These are phyloP conservation scores for Diutina scorzettiae DNA, from an alignment of 1,139 yeast species.

Conservation along the genomic window DNA sequence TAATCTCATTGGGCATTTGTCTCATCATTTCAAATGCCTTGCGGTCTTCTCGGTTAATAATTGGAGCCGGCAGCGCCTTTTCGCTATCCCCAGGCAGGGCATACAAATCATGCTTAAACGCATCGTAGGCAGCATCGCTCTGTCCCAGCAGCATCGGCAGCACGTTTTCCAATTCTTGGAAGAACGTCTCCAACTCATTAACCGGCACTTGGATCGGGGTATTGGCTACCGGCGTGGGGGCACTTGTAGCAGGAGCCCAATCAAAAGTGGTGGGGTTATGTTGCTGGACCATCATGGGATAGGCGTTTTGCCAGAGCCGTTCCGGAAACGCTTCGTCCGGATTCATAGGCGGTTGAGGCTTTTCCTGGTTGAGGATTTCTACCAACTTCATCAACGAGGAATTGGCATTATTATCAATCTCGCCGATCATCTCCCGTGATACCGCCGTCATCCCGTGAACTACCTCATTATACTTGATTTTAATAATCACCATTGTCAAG, in stretches of 20 bases:
- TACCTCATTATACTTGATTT: conserved; percentile 5
- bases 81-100: conserved; percentile 3
- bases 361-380: conserved; percentile 1
- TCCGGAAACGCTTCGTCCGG: conserved; percentile 2
- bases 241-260: background rate
- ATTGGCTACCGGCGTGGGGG: background rate
- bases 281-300: conserved; percentile 1
- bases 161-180: conserved; percentile 26
- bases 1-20: conserved; percentile 56
- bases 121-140: conserved; percentile 4
- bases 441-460: conserved; percentile 4
- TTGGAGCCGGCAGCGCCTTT: background rate
- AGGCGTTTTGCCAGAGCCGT: conserved; percentile 1
- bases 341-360: background rate
- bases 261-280: background rate
- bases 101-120: conserved; percentile 2
- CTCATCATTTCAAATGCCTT: conserved; percentile 41
- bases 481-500: conserved; percentile 5
- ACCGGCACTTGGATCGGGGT: background rate
- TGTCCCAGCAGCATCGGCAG: conserved; percentile 14
- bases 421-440: conserved; percentile 2
- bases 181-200: conserved; percentile 28
- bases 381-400: conserved; percentile 5
- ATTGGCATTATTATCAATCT: conserved; percentile 5
- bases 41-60: conserved; percentile 8